Evolutionary conservation across 129 eudicot species (phyloP).

Genomic region (sunflower (Helianthus annuus)): HanXRQr2.0-SUNRISE NC_035439.2:99825897-99826396

Average conservation of each 20-base stretch:
- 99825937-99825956: not conserved
- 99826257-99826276: constrained; percentile 78
- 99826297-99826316: not conserved
- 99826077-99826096: constrained; percentile 82
- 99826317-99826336: too few relatives aligned
- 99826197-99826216: constrained; percentile 76
- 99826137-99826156: not conserved
- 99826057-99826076: constrained; percentile 83
- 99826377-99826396: not conserved
- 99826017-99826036: constrained; percentile 73
- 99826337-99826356: too few relatives aligned
- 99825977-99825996: constrained; percentile 90
- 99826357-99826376: too few relatives aligned
- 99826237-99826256: constrained; percentile 91
- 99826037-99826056: constrained; percentile 76
- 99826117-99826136: constrained; percentile 14
- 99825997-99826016: constrained; percentile 83
- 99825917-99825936: not conserved
- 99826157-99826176: constrained; percentile 10
- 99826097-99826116: constrained; percentile 52
- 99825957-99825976: constrained; percentile 85
- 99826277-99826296: constrained; percentile 71
- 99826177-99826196: constrained; percentile 92
- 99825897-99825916: constrained; percentile 14
- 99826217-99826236: constrained; percentile 96